phyloP scores from a whole-genome alignment of 2,329 filamentous ascomycete species.

The Tolypocladium album region DNA sequence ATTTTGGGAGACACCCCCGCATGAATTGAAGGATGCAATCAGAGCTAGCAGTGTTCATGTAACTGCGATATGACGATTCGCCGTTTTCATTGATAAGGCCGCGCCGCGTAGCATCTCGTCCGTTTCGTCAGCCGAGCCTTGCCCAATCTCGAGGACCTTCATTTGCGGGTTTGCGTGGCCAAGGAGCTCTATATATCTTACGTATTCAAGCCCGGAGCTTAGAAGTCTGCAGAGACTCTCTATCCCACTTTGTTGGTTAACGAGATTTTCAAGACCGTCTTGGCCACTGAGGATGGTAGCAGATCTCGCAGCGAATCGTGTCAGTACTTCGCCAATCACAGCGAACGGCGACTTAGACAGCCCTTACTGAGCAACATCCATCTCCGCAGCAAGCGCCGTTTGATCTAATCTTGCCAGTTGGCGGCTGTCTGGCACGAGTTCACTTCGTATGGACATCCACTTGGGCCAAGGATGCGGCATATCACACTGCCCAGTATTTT shows the following conservation, averaged over 20 bases:
- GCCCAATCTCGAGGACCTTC: slow-evolving; percentile 18
- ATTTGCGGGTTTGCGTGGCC: slow-evolving; percentile 4
- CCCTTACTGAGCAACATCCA: neutral
- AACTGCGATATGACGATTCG: slow-evolving; percentile 5
- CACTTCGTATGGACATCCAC: neutral
- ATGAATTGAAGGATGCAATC: neutral
- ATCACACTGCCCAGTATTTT: neutral
- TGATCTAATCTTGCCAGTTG: neutral
- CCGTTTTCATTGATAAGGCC: neutral
- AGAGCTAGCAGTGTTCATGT: slow-evolving; percentile 14
- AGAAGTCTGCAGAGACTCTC: neutral
- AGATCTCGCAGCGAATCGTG: neutral
- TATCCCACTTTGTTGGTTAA: neutral
- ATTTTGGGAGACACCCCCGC: neutral
- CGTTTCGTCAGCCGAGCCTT: slow-evolving; percentile 23
- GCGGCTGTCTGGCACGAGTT: neutral
- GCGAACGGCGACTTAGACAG: neutral
- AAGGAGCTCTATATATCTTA: neutral
- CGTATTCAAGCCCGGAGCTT: neutral
- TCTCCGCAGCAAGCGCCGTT: neutral
- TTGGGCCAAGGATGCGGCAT: neutral
- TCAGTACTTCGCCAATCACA: neutral
- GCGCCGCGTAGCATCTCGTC: slow-evolving; percentile 12
- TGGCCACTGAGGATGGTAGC: neutral
- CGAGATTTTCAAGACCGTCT: neutral